A percentile compares a stretch with the other conserved stretches of the same genome.
Conservation (phyloP, 805 yeast species). For the Kodamaea fukazawae region DNA sequence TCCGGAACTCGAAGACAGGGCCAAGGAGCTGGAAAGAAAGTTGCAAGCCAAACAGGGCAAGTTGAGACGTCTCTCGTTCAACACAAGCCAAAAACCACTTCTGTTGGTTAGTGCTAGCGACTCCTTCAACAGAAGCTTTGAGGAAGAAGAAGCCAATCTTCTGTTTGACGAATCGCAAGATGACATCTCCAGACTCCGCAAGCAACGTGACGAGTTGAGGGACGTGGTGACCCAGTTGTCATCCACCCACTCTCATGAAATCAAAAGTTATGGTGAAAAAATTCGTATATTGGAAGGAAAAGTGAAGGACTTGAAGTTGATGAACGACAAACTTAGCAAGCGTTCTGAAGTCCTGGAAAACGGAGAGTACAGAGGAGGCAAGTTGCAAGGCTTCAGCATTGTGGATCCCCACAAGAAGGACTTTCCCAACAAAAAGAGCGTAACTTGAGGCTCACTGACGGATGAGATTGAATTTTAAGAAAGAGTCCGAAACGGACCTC, state of each 20-base stretch:
- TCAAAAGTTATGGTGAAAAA: slow-evolving; percentile 35
- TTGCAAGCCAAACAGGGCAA: slow-evolving; percentile 1
- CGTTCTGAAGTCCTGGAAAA: slow-evolving; percentile 3
- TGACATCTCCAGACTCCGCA: slow-evolving; percentile 13
- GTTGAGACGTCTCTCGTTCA: slow-evolving; percentile 2
- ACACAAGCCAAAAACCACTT: slow-evolving; percentile 1
- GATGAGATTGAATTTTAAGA: too few species aligned
- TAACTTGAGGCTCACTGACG: too few species aligned
- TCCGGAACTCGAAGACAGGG: slow-evolving; percentile 46
- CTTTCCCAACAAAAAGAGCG: slow-evolving; percentile 2
- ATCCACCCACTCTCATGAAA: slow-evolving; percentile 33
- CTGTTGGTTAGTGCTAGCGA: slow-evolving; percentile 5
- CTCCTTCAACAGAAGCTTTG: slow-evolving; percentile 2
- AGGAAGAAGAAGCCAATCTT: slow-evolving; percentile 4
- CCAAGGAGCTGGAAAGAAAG: slow-evolving; percentile 3
- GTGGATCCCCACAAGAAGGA: slow-evolving; percentile 30
- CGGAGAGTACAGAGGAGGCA: slow-evolving; percentile 30
- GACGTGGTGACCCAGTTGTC: slow-evolving; percentile 39
- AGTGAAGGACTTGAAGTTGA: slow-evolving; percentile 25
- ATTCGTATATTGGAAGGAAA: slow-evolving; percentile 31
- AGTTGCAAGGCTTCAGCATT: slow-evolving; percentile 38
- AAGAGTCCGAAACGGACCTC: too few species aligned
- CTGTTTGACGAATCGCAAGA: slow-evolving; percentile 5
- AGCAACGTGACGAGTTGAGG: slow-evolving; percentile 42
- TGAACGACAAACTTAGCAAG: slow-evolving; percentile 34